Percentiles rank a stretch among this genome's conserved stretches.
Evolutionary conservation across 768 basidiomycete species (phyloP).

Genomic region (Mycena sanguinolenta): DNA sequence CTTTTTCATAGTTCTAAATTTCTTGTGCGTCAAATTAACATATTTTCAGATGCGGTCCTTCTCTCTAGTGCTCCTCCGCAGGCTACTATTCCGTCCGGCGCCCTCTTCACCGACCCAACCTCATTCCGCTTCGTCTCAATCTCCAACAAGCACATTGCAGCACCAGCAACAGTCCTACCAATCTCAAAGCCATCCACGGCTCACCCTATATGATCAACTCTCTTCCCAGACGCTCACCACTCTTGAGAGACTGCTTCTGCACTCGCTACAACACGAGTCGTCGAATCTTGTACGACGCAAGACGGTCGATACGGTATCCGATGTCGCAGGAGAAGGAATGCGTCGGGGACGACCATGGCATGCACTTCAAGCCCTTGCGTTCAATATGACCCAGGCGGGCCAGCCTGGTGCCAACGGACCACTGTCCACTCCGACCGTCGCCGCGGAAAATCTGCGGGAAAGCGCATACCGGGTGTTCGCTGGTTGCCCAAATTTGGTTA

Average conservation of each 20-base stretch:
- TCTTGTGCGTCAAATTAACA: not conserved
- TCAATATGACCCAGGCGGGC: slow-evolving; percentile 68
- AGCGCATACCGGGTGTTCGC: slow-evolving; percentile 81
- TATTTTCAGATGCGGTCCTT: slow-evolving; percentile 84
- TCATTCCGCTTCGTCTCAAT: slow-evolving; percentile 26
- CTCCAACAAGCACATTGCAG: slow-evolving; percentile 20
- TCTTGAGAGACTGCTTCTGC: slow-evolving; percentile 79
- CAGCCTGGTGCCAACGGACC: slow-evolving; percentile 23
- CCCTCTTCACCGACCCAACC: slow-evolving; percentile 45
- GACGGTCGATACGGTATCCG: slow-evolving; percentile 81
- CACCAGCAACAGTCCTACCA: slow-evolving; percentile 35
- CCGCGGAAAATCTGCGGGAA: slow-evolving; percentile 57
- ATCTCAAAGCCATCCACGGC: slow-evolving; percentile 44
- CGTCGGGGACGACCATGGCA: slow-evolving; percentile 85
- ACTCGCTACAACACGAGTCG: slow-evolving; percentile 75
- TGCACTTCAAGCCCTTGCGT: slow-evolving; percentile 78
- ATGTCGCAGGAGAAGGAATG: slow-evolving; percentile 84
- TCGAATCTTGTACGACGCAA: slow-evolving; percentile 73
- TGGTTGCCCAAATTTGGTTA: slow-evolving; percentile 80
- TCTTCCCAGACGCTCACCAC: slow-evolving; percentile 74
- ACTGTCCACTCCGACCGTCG: slow-evolving; percentile 16
- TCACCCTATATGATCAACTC: slow-evolving; percentile 84
- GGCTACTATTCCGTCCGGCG: slow-evolving; percentile 79
- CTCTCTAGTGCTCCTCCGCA: slow-evolving; percentile 83
- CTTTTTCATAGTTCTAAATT: not conserved